phyloP scores from a whole-genome alignment of 148 eudicot species.

The Rhododendron henanense region DNA sequence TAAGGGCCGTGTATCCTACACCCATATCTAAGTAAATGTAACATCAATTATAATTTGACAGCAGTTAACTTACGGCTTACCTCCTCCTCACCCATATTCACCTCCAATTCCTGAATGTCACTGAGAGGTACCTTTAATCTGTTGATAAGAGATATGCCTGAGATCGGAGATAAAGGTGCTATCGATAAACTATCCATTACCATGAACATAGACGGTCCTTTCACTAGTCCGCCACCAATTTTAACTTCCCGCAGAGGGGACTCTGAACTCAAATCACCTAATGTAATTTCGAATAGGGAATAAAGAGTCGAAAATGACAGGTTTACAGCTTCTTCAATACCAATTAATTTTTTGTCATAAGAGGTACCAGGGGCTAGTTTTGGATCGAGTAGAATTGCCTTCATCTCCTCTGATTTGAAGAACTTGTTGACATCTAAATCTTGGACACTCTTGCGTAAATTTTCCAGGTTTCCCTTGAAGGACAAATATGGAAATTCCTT shows the following conservation, averaged over 20 bases:
- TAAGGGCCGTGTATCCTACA: background rate
- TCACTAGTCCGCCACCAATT: background rate
- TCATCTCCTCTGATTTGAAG: slow-evolving; percentile 8
- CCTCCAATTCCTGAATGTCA: background rate
- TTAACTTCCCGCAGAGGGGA: background rate
- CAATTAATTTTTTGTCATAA: background rate
- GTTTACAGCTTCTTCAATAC: background rate
- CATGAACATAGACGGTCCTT: slow-evolving; percentile 9
- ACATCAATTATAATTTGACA: background rate
- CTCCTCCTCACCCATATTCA: slow-evolving; percentile 13
- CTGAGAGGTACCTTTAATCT: background rate
- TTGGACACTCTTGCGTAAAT: slow-evolving; percentile 3
- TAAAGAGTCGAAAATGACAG: background rate
- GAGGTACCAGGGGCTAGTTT: slow-evolving; percentile 17
- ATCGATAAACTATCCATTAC: slow-evolving; percentile 6
- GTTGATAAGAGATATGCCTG: slow-evolving; percentile 6
- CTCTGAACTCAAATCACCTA: background rate
- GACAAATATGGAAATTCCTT: background rate
- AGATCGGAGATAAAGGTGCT: background rate
- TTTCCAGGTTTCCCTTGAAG: slow-evolving; percentile 14
- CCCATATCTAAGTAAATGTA: background rate
- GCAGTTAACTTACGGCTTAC: background rate
- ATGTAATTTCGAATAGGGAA: background rate
- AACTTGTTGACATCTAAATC: background rate
- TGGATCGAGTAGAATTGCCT: slow-evolving; percentile 13